Conservation (phyloP, 129 eudicot genomes). For the Solidago caesia region DNA sequence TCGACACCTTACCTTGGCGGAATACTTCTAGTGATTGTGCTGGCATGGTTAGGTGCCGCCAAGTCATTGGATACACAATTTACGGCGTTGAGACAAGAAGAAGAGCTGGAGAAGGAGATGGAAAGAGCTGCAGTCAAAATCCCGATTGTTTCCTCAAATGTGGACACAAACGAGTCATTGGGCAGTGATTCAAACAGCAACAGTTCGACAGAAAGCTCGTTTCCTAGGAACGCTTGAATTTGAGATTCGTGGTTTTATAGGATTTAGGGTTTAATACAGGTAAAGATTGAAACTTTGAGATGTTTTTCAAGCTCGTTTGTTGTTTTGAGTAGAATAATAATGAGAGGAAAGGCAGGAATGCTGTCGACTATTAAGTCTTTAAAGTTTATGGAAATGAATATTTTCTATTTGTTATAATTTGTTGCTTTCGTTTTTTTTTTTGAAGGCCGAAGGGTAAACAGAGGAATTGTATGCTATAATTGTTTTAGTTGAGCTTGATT, state of each 20-base stretch:
- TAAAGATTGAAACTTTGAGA: slow-evolving; percentile 27
- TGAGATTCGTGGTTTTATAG: slow-evolving; percentile 12
- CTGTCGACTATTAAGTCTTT: slow-evolving; percentile 22
- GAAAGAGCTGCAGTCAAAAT: slow-evolving; percentile 83
- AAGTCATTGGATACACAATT: slow-evolving; percentile 80
- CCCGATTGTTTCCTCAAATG: slow-evolving; percentile 59
- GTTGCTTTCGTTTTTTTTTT: neutral
- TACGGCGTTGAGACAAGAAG: slow-evolving; percentile 77
- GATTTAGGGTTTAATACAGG: slow-evolving; percentile 27
- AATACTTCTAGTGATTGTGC: slow-evolving; percentile 69
- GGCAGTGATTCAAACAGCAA: slow-evolving; percentile 47
- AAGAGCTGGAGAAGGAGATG: slow-evolving; percentile 97
- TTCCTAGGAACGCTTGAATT: slow-evolving; percentile 40
- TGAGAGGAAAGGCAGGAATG: slow-evolving; percentile 28
- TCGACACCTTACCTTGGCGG: slow-evolving; percentile 99
- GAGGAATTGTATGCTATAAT: too few species aligned
- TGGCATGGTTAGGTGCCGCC: slow-evolving; percentile 95
- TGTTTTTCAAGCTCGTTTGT: slow-evolving; percentile 18
- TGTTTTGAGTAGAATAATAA: slow-evolving; percentile 32
- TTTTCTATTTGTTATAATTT: slow-evolving; percentile 11
- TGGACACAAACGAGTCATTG: slow-evolving; percentile 45
- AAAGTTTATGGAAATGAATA: slow-evolving; percentile 12
- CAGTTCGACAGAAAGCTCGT: slow-evolving; percentile 45
- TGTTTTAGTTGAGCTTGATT: too few species aligned
- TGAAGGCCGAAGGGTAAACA: too few species aligned